phyloP scores from a whole-genome alignment of 495 filamentous ascomycete genomes.

The Neurospora sp. region DNA sequence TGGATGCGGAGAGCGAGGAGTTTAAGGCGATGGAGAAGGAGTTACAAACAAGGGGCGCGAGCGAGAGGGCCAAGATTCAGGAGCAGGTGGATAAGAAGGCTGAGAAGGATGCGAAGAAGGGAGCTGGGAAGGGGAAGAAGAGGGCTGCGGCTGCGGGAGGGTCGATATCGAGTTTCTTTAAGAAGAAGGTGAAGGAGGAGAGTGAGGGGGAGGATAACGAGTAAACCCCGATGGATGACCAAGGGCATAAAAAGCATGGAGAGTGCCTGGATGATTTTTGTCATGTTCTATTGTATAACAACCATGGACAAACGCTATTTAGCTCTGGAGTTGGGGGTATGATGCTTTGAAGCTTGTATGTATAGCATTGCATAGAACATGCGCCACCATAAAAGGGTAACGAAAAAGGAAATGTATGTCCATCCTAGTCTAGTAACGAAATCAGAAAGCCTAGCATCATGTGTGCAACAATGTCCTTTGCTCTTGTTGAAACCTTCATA shows the following conservation, averaged over 20 bases:
- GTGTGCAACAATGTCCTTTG: neutral
- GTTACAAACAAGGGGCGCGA: conserved; percentile 56
- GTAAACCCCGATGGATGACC: neutral
- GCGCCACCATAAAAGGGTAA: neutral
- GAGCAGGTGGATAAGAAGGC: conserved; percentile 59
- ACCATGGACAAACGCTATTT: neutral
- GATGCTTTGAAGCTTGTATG: neutral
- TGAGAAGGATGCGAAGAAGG: conserved; percentile 41
- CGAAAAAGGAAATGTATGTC: neutral
- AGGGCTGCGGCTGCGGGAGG: neutral
- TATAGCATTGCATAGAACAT: neutral
- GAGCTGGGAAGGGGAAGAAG: conserved; percentile 18
- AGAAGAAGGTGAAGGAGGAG: conserved; percentile 30
- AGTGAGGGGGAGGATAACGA: conserved; percentile 18
- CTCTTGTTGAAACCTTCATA: neutral
- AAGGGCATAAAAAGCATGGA: neutral
- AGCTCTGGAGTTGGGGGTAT: neutral
- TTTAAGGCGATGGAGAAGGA: conserved; percentile 47
- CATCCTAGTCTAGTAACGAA: neutral
- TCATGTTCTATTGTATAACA: neutral
- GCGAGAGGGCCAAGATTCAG: conserved; percentile 61
- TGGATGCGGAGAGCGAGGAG: conserved; percentile 58
- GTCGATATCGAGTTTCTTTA: neutral
- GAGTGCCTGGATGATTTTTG: neutral
- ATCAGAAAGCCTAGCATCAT: neutral